Conservation (phyloP, 2,329 filamentous ascomycete genomes). For the Samsoniella hepiali region DNA sequence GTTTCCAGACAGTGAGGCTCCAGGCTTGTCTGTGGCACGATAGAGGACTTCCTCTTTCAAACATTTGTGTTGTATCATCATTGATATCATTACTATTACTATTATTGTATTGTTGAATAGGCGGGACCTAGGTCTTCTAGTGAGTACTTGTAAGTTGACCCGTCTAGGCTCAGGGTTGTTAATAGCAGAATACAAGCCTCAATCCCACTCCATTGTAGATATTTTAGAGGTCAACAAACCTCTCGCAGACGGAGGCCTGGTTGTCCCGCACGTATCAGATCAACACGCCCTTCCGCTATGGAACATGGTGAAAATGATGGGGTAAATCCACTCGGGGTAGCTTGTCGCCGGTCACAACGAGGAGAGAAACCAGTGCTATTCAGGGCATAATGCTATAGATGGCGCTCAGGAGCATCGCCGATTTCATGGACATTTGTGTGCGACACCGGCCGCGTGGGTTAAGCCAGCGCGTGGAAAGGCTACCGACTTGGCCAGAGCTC, state of each 20-base stretch:
- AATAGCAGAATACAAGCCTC: not conserved
- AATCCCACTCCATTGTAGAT: not conserved
- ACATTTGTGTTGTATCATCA: too few relatives aligned
- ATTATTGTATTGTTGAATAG: too few relatives aligned
- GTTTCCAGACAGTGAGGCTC: not conserved
- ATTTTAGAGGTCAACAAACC: not conserved
- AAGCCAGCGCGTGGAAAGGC: too few relatives aligned
- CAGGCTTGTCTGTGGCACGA: too few relatives aligned
- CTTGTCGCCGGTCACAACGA: not conserved
- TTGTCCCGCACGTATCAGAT: not conserved
- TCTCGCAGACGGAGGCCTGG: not conserved
- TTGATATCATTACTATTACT: too few relatives aligned
- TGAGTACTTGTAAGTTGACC: too few relatives aligned
- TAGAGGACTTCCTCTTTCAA: too few relatives aligned
- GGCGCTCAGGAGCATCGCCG: not conserved
- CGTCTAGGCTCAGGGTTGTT: not conserved
- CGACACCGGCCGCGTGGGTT: too few relatives aligned
- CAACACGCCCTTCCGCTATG: not conserved
- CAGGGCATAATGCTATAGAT: not conserved
- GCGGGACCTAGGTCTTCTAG: too few relatives aligned
- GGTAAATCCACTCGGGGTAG: not conserved
- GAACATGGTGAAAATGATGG: not conserved
- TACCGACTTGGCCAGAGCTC: too few relatives aligned
- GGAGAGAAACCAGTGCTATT: too few relatives aligned
- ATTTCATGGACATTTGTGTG: not conserved